Evolutionary conservation across 257 asterid species (phyloP).

Genomic region (Mitragyna speciosa): DNA sequence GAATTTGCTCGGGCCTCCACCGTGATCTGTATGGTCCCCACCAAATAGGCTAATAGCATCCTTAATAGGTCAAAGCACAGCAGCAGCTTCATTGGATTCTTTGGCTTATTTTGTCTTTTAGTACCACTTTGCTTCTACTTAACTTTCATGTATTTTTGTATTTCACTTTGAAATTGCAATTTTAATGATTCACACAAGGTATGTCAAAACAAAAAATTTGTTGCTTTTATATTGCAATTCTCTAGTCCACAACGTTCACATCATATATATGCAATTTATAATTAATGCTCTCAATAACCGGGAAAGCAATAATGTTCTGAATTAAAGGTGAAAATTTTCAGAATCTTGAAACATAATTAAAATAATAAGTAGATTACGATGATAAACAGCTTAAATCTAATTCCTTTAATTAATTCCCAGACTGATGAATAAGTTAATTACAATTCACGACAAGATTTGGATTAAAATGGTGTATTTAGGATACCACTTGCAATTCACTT

Average conservation of each 20-base stretch:
- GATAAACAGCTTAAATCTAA: too few species aligned
- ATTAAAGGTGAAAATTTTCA: too few species aligned
- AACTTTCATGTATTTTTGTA: neutral
- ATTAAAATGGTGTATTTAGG: too few species aligned
- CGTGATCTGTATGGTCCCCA: neutral
- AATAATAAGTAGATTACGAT: too few species aligned
- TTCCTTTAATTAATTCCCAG: too few species aligned
- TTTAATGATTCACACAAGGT: neutral
- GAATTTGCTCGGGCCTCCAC: neutral
- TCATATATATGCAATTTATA: neutral
- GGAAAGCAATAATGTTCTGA: too few species aligned
- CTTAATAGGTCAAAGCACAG: conserved; percentile 16
- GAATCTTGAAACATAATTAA: too few species aligned
- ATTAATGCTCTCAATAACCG: neutral
- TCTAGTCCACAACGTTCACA: neutral
- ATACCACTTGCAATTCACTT: too few species aligned
- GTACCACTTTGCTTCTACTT: too few species aligned
- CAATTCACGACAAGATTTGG: too few species aligned
- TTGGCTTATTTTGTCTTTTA: neutral
- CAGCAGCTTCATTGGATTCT: conserved; percentile 22
- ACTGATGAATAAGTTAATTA: too few species aligned
- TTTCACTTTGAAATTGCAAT: neutral
- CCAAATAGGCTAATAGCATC: neutral
- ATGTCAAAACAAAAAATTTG: neutral
- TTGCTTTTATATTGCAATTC: neutral